Evolutionary conservation across 73 alveolate species (phyloP), one percentile per base, ranked within the genome.

Genomic region (Uronychia binucleata): DNA sequence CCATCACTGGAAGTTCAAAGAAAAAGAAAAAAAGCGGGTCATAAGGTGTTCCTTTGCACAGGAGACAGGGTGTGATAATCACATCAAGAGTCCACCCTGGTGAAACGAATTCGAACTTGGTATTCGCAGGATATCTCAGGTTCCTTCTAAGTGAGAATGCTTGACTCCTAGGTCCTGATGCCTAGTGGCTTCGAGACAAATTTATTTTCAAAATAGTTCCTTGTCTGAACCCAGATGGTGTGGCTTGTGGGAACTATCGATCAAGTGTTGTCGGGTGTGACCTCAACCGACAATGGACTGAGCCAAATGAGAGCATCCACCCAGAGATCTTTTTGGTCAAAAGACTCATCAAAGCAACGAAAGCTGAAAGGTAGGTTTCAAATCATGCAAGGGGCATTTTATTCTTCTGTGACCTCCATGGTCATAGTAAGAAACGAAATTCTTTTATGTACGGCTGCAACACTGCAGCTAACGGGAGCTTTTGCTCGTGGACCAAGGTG

Each of bases 51-150:
- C 67, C 67, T 11, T 46, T 46, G 67, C 5, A 46, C 19, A 46
- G 19, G 67, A 5, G 67, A 46, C 19, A 46, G 19, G 67, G n/a
- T 46, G 19, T 91, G 0, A 86, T 95, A 28, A 57, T 96, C 28
- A 86, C 96, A 0, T 89, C 96, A 0, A 87, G 99, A 76, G 97
- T 93, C 1, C 98, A 97, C 92, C 98, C 99, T 32, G 98, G 99
- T 30, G 99, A 97, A 85, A 84, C 98, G 8, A 91, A 91, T 33
- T 90, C 98, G 25, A 87, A 97, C 34, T 95, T 86, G 89, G 93
- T 97, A 1, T 80, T 93, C 31, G 95, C 93, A 82, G 99, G 99
- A 0, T 57, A 91, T 78, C 86, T 97, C 5, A 97, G 95, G 57
- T 95, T 91, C 90, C 86, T 97, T 57, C 81, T 97, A 26, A 87